These are phyloP conservation scores for Mariannaea sp. DNA, from an alignment of 2,329 filamentous ascomycete species.

Conservation along the genomic window DNA sequence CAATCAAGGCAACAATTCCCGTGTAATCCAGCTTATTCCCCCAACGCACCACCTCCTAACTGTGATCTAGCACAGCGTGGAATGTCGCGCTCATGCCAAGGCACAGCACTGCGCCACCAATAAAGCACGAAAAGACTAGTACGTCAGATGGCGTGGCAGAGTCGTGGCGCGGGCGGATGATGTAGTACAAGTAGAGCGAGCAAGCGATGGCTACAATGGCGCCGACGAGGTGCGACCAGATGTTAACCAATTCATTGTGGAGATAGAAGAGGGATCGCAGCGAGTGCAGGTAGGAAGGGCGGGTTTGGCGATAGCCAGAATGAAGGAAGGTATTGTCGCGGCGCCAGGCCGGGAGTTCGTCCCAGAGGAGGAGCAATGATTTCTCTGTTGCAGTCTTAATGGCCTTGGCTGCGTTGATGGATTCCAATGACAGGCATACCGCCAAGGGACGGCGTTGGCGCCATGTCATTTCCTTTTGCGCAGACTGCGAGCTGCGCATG, in stretches of 20 bases:
- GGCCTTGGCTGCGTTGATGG: too few relatives aligned
- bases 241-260: constrained; percentile 25
- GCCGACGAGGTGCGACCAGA: constrained; percentile 21
- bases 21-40: constrained; percentile 29
- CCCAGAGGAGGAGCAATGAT: background rate
- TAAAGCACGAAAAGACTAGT: constrained; percentile 23
- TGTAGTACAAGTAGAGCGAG: constrained; percentile 10
- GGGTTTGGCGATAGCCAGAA: constrained; percentile 19
- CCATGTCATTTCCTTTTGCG: too few relatives aligned
- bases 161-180: constrained; percentile 8
- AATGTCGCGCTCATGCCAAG: constrained; percentile 21
- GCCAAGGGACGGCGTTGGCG: too few relatives aligned
- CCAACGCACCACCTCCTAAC: constrained; percentile 24
- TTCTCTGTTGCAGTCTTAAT: too few relatives aligned
- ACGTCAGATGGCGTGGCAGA: constrained; percentile 15
- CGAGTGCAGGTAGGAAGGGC: constrained; percentile 12
- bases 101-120: constrained; percentile 22
- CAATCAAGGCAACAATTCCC: constrained; percentile 26
- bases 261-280: constrained; percentile 17
- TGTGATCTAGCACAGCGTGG: constrained; percentile 22
- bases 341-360: constrained; percentile 14
- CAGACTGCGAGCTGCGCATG: too few relatives aligned
- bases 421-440: too few relatives aligned
- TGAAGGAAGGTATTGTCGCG: constrained; percentile 15
- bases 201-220: constrained; percentile 19